These are phyloP conservation scores for Ceratobasidium sp. DNA, from an alignment of 1,284 basidiomycete genomes.

Conservation along the genomic window DNA sequence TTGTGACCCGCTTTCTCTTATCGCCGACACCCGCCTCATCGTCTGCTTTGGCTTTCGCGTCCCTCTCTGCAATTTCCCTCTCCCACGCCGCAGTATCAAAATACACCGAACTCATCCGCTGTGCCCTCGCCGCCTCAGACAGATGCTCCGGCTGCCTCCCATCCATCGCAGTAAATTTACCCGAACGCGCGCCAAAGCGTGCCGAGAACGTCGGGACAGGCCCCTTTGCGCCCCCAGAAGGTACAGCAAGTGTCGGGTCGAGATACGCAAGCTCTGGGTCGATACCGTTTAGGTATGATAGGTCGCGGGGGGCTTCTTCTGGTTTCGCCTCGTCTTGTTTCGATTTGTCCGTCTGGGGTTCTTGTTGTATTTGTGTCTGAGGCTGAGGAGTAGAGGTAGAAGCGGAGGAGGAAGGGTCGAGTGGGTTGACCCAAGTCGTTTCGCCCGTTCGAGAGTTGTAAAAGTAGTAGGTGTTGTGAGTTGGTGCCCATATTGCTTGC, in stretches of 20 bases:
- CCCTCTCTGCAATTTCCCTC: conserved; percentile 71
- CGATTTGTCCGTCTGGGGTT: conserved; percentile 10
- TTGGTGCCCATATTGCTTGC: conserved; percentile 88
- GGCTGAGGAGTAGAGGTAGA: conserved; percentile 47
- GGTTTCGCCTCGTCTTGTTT: conserved; percentile 13
- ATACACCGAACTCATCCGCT: conserved; percentile 89
- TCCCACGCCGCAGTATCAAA: conserved; percentile 90
- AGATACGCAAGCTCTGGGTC: conserved; percentile 87
- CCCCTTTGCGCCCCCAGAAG: conserved; percentile 57
- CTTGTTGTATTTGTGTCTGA: no score
- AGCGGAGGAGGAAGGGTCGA: conserved; percentile 56
- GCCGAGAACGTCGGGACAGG: conserved; percentile 65
- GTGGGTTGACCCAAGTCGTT: conserved; percentile 90
- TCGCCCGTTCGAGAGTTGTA: conserved; percentile 82
- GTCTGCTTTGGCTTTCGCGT: conserved; percentile 69
- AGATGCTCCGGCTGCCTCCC: conserved; percentile 80
- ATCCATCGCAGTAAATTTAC: conserved; percentile 76
- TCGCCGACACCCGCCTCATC: conserved; percentile 63
- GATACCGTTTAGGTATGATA: conserved; percentile 70
- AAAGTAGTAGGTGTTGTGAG: conserved; percentile 89
- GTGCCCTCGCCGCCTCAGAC: conserved; percentile 84
- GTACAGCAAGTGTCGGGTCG: conserved; percentile 74
- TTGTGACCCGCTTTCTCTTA: conserved; percentile 73
- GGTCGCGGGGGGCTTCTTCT: conserved; percentile 62
- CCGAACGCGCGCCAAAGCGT: conserved; percentile 87